Evolutionary conservation across 2,329 filamentous ascomycete species (phyloP).

Genomic region (Rhinocladiella similis): DNA sequence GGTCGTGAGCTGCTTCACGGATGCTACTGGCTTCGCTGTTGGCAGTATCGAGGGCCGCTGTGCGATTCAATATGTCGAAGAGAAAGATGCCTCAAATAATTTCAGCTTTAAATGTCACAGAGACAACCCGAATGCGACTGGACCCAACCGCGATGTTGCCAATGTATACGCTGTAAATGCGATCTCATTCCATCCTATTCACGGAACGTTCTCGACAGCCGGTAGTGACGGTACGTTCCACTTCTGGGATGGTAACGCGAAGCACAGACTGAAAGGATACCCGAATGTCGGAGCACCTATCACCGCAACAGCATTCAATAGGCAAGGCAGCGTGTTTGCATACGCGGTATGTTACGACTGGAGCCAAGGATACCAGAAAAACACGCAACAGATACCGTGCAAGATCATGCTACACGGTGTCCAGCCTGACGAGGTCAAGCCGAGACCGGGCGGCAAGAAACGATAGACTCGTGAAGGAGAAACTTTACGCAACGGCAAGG

Average conservation of each 20-base stretch:
- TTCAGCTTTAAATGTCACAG: slow-evolving; percentile 99
- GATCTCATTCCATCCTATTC: slow-evolving; percentile 94
- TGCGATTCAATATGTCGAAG: slow-evolving; percentile 97
- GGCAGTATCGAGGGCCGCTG: slow-evolving; percentile 96
- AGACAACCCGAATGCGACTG: slow-evolving; percentile 63
- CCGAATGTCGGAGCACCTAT: slow-evolving; percentile 83
- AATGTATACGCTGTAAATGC: slow-evolving; percentile 95
- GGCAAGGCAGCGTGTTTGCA: slow-evolving; percentile 78
- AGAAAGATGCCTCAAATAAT: slow-evolving; percentile 87
- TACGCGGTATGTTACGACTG: slow-evolving; percentile 96
- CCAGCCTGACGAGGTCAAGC: slow-evolving; percentile 63
- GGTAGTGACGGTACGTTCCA: slow-evolving; percentile 89
- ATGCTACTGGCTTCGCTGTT: slow-evolving; percentile 88
- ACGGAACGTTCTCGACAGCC: slow-evolving; percentile 97
- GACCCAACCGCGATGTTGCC: slow-evolving; percentile 61
- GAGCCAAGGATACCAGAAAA: slow-evolving; percentile 91
- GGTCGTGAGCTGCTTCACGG: slow-evolving; percentile 90
- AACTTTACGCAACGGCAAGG: not conserved
- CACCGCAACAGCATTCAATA: slow-evolving; percentile 87
- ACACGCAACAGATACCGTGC: slow-evolving; percentile 68
- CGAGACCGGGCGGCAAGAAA: slow-evolving; percentile 48
- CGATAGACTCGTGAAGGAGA: slow-evolving; percentile 17
- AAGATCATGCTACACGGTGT: slow-evolving; percentile 87
- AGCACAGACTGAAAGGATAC: slow-evolving; percentile 87
- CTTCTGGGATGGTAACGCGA: slow-evolving; percentile 81